phyloP scores from a whole-genome alignment of 2,329 filamentous ascomycete genomes.

The Hypoxylon sp. region DNA sequence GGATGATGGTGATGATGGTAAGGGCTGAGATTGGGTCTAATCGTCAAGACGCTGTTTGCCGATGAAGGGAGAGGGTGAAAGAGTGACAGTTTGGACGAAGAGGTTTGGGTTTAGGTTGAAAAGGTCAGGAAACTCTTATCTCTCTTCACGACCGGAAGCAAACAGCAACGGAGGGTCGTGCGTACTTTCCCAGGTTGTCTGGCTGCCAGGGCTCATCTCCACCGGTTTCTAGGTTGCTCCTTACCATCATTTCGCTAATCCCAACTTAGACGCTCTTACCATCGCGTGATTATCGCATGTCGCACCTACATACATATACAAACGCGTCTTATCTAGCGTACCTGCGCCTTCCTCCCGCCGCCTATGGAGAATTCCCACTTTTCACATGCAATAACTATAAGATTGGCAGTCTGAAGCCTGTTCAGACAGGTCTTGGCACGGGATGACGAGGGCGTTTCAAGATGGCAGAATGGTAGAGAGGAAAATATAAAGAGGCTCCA shows the following conservation, averaged over 20 bases:
- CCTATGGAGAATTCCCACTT: background rate
- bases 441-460: constrained; percentile 7
- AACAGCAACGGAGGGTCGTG: constrained; percentile 18
- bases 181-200: constrained; percentile 8
- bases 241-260: constrained; percentile 39
- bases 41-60: background rate
- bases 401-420: constrained; percentile 16
- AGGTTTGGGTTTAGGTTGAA: constrained; percentile 2
- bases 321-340: constrained; percentile 21
- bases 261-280: constrained; percentile 22
- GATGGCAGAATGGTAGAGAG: background rate
- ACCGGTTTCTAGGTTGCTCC: constrained; percentile 21
- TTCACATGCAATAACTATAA: background rate
- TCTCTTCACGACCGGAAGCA: constrained; percentile 22
- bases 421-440: background rate
- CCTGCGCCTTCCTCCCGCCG: constrained; percentile 14
- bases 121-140: constrained; percentile 22
- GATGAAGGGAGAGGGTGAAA: background rate
- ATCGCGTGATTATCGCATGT: constrained; percentile 38
- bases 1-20: background rate
- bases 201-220: constrained; percentile 15
- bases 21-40: background rate
- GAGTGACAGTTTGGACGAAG: background rate
- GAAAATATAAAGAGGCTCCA: constrained; percentile 15
- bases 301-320: constrained; percentile 2